Conservation (phyloP, 768 basidiomycete genomes). For the Suillus decipiens region DNA sequence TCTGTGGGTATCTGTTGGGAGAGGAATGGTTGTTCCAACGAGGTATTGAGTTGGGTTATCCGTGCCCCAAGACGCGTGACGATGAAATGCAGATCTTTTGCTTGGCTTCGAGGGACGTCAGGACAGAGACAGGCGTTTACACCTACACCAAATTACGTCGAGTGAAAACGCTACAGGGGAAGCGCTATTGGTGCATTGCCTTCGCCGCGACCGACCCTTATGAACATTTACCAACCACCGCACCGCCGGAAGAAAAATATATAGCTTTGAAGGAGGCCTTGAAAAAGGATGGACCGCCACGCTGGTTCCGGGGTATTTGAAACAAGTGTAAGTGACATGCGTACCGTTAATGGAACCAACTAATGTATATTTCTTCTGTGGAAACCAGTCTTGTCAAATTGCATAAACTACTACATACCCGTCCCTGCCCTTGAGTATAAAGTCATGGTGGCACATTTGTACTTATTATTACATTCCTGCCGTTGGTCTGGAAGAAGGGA, state of each 20-base stretch:
- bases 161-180: neutral
- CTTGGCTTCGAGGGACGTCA: neutral
- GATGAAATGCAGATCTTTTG: neutral
- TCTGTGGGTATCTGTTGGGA: too few species aligned
- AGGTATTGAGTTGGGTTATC: neutral
- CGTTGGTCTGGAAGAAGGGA: too few species aligned
- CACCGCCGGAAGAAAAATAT: neutral
- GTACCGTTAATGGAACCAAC: too few species aligned
- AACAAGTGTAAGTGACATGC: neutral
- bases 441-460: too few species aligned
- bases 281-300: neutral
- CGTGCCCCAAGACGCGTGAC: neutral
- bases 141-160: neutral
- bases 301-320: neutral
- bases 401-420: too few species aligned
- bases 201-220: neutral
- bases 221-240: neutral
- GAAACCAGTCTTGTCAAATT: too few species aligned
- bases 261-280: neutral
- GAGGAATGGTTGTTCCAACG: neutral
- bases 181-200: neutral
- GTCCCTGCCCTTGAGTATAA: too few species aligned
- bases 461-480: too few species aligned
- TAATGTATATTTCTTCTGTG: too few species aligned
- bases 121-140: neutral